Evolutionary conservation across 306 rosid species (phyloP).

Genomic region (Vigna radiata): DNA sequence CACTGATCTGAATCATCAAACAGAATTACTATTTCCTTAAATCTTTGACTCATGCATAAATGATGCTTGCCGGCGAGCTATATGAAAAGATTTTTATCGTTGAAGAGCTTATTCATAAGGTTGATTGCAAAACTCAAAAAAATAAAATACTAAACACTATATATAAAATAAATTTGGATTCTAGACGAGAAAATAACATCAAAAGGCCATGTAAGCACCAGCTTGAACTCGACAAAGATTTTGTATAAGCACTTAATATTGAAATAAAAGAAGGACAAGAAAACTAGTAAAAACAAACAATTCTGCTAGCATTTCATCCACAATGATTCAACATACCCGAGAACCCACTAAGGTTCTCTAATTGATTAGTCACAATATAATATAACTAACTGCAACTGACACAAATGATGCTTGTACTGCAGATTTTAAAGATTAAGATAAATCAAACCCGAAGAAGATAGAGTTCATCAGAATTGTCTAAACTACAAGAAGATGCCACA

Average conservation of each 20-base stretch:
- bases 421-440: not conserved
- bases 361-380: not conserved
- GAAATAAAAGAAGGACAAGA: not conserved
- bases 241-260: not conserved
- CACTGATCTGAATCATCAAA: too few relatives aligned
- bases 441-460: slow-evolving; percentile 2
- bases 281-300: not conserved
- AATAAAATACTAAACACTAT: too few relatives aligned
- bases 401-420: not conserved
- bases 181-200: not conserved
- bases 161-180: too few relatives aligned
- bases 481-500: not conserved
- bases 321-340: not conserved
- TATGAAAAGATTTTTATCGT: too few relatives aligned
- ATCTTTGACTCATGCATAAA: too few relatives aligned
- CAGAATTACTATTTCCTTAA: too few relatives aligned
- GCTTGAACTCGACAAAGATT: not conserved
- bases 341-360: not conserved
- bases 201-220: not conserved
- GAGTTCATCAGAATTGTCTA: not conserved
- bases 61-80: too few relatives aligned
- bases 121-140: too few relatives aligned
- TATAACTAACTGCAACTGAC: not conserved
- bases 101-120: too few relatives aligned
- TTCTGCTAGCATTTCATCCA: not conserved